Evolutionary conservation across 768 basidiomycete species (phyloP), one percentile per base, ranked within the genome.

Genomic region (Suillus lakei): DNA sequence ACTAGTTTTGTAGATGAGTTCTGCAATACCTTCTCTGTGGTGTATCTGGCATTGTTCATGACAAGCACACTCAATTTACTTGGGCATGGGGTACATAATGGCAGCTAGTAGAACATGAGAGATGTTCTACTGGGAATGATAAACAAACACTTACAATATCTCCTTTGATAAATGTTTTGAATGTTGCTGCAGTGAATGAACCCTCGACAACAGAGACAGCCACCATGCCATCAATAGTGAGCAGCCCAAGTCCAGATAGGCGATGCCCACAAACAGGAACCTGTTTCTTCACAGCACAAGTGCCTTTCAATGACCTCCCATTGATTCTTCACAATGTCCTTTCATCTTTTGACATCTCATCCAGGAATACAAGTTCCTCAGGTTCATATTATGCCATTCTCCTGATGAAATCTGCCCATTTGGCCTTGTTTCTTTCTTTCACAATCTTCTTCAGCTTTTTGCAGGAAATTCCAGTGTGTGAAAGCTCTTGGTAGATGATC

Each of bases 31-130:
- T 30, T 66, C 67, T 46, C 73, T 72, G 26, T 82, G 80, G 64
- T 82, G 80, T 61, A 82, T 82, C 5, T 65, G 60, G 79, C 79
- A 66, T 82, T 82, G 61, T 81, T 76, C 38, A 82, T 61, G 3
- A 82, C 70, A 46, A 82, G 70, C 2, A 80, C 73, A 70, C 80
- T 82, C 21, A 66, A 60, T 23, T 69, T 68, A 26, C 71, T 76
- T 1, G 80, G 80, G 67, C 76, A 82, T 38, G 79, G 79, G 32
- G 72, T 78, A 30, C 75, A 62, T 28, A 68, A 59, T 21, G 73
- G 75, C 6, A 72, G 67, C 71, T 71, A 28, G 50, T 54, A 41
- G 39, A 41, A 41, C 18, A 41, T 41, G 16, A 41, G 16, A 41
- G 39, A 41, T 41, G 39, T 41, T 41, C 39, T 41, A 15, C 39